Evolutionary conservation across 768 basidiomycete species (phyloP).

Genomic region (Tulasnella sp.): DNA sequence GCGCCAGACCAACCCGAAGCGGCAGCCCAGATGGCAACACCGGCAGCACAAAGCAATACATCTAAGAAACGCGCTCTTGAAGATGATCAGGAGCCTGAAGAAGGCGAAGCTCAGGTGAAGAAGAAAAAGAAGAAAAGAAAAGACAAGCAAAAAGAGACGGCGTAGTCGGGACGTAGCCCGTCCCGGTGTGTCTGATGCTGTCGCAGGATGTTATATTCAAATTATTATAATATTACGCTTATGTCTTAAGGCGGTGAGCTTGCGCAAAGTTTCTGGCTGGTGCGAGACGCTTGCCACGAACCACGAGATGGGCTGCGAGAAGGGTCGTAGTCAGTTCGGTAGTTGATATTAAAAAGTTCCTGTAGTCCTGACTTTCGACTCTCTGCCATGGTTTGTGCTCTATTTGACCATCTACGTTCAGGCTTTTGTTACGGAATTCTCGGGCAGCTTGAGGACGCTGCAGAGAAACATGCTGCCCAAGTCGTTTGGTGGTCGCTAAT

Average conservation of each 20-base stretch:
- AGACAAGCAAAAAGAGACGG: neutral
- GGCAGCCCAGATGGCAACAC: neutral
- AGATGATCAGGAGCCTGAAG: conserved; percentile 1
- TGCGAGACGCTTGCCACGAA: conserved; percentile 1
- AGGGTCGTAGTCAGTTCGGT: neutral
- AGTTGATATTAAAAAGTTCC: neutral
- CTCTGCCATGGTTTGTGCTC: conserved; percentile 14
- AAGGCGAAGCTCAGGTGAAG: neutral
- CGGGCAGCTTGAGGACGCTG: neutral
- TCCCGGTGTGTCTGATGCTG: neutral
- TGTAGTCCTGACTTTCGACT: neutral
- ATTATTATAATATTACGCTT: neutral
- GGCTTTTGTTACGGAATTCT: neutral
- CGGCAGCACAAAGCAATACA: neutral
- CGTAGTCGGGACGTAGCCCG: neutral
- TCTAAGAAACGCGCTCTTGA: conserved; percentile 18
- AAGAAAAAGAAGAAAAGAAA: conserved; percentile 17
- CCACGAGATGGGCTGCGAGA: conserved; percentile 13
- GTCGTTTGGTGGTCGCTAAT: neutral
- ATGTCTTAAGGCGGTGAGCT: conserved; percentile 2
- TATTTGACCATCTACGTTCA: conserved; percentile 14
- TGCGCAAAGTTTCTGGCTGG: conserved; percentile 18
- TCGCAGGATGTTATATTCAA: neutral
- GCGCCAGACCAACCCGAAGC: neutral
- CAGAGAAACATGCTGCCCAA: conserved; percentile 4